A percentile compares a stretch with the other conserved stretches of the same genome.
phyloP scores from a whole-genome alignment of 805 yeast species.

The Suhomyces xylopsoci region DNA sequence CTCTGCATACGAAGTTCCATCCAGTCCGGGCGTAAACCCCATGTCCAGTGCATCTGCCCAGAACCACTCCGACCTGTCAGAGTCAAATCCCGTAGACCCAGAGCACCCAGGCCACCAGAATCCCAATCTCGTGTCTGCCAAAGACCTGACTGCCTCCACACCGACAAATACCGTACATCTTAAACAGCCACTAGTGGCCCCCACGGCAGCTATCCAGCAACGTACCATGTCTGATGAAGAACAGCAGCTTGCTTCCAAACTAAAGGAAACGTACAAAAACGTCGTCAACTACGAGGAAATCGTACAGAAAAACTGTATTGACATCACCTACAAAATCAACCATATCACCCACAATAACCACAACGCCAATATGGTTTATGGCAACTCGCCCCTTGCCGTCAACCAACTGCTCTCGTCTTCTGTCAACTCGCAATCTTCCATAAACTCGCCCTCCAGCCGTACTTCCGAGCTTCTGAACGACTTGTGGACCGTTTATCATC shows the following conservation, averaged over 20 bases:
- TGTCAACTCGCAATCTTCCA: conserved; percentile 9
- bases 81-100: conserved; percentile 30
- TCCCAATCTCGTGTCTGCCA: neutral
- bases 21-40: conserved; percentile 33
- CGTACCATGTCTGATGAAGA: conserved; percentile 54
- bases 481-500: conserved; percentile 69
- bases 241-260: conserved; percentile 62
- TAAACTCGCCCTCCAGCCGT: conserved; percentile 21
- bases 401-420: conserved; percentile 15
- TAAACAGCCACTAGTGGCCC: conserved; percentile 7
- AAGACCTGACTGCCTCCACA: conserved; percentile 7
- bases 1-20: conserved; percentile 39
- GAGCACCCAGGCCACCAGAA: conserved; percentile 4
- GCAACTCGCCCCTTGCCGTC: conserved; percentile 11
- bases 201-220: conserved; percentile 2
- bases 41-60: conserved; percentile 24
- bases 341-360: conserved; percentile 35
- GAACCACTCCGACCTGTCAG: conserved; percentile 41
- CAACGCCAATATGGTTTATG: conserved; percentile 19
- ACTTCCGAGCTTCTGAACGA: conserved; percentile 54
- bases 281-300: conserved; percentile 66
- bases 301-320: conserved; percentile 66
- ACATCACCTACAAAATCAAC: conserved; percentile 51
- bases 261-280: conserved; percentile 71
- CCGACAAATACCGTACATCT: conserved; percentile 2